Percentiles rank a stretch among this genome's conserved stretches.
Evolutionary conservation across 164 flowering plant species (phyloP).

Genomic region (Taxillus chinensis): DNA sequence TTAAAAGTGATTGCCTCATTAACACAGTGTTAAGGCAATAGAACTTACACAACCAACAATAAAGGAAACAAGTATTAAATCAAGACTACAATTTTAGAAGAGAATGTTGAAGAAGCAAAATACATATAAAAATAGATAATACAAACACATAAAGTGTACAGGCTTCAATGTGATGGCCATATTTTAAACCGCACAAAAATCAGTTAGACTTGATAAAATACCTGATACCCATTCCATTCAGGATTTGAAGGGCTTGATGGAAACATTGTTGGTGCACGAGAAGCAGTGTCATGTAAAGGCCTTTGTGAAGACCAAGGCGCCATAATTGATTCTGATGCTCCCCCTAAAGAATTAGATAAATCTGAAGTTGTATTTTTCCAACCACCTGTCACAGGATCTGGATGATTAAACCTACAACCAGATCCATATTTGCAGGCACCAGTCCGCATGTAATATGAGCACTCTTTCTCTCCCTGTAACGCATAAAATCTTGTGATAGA

Average conservation of each 20-base stretch:
- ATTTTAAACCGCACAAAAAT: not conserved
- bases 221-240: slow-evolving; percentile 89
- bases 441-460: slow-evolving; percentile 80
- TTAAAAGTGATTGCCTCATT: no score
- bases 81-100: no score
- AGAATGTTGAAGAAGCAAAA: no score
- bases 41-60: no score
- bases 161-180: no score
- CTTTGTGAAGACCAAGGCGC: slow-evolving; percentile 55
- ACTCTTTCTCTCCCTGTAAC: slow-evolving; percentile 81
- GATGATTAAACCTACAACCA: slow-evolving; percentile 90
- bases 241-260: slow-evolving; percentile 34
- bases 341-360: slow-evolving; percentile 35
- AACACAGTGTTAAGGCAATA: no score
- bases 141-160: no score
- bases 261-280: slow-evolving; percentile 42
- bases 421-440: slow-evolving; percentile 86
- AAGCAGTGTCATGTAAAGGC: slow-evolving; percentile 35
- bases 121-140: no score
- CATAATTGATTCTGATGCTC: slow-evolving; percentile 26
- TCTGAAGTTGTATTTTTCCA: slow-evolving; percentile 36
- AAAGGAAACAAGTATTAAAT: no score
- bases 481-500: not conserved
- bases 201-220: slow-evolving; percentile 8
- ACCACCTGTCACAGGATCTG: slow-evolving; percentile 60